Conservation (phyloP, 176 grass and related monocot genomes). For the Thalia dealbata region DNA sequence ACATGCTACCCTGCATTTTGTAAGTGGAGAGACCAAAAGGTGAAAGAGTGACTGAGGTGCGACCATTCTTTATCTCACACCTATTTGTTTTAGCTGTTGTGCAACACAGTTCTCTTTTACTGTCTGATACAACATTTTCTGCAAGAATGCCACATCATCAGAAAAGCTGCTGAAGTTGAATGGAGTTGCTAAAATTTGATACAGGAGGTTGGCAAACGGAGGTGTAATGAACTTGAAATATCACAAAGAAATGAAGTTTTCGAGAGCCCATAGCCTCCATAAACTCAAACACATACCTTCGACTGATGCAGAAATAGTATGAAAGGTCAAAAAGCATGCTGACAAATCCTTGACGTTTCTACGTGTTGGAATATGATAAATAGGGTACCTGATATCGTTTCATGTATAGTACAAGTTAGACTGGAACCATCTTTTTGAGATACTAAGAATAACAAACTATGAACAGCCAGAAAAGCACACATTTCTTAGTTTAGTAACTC, state of each 20-base stretch:
- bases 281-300: constrained; percentile 35
- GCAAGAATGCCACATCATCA: background rate
- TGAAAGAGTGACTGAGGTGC: constrained; percentile 19
- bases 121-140: background rate
- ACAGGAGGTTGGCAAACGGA: background rate
- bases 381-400: constrained; percentile 46
- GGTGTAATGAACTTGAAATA: background rate
- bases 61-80: background rate
- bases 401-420: background rate
- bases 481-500: background rate
- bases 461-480: background rate
- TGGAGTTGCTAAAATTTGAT: background rate
- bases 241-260: background rate
- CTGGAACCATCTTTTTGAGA: background rate
- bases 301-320: constrained; percentile 32
- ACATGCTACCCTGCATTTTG: constrained; percentile 28
- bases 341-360: constrained; percentile 38
- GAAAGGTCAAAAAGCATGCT: constrained; percentile 69
- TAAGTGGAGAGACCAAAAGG: constrained; percentile 54
- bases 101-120: background rate
- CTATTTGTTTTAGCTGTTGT: too few relatives aligned
- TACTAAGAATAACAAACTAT: background rate
- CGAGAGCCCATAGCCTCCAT: constrained; percentile 1
- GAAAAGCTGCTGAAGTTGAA: background rate
- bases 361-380: constrained; percentile 36